Percentiles rank a stretch among this genome's conserved stretches.
These are phyloP conservation scores for Eucalyptus erythrocorys DNA, from an alignment of 345 rosid species.

Conservation along the genomic window DNA sequence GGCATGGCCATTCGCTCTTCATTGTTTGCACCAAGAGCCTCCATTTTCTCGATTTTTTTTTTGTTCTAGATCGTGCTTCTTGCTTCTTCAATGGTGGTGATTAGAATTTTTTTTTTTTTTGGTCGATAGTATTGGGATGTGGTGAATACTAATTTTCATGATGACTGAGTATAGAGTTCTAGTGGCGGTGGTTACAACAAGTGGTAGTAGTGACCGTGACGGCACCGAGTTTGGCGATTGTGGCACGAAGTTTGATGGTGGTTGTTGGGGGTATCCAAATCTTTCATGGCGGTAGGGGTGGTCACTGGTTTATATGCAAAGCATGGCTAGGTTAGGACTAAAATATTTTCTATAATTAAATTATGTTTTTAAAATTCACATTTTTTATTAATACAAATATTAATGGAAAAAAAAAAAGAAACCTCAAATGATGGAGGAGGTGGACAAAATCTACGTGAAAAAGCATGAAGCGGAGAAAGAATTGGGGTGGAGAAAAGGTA, in stretches of 20 bases:
- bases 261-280: background rate
- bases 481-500: background rate
- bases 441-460: background rate
- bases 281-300: background rate
- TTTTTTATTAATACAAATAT: background rate
- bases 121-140: background rate
- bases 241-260: background rate
- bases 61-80: background rate
- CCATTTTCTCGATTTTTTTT: background rate
- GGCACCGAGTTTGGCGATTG: background rate
- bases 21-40: background rate
- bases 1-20: background rate
- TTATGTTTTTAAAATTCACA: background rate
- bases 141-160: background rate
- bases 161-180: background rate
- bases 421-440: background rate
- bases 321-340: fast-evolving
- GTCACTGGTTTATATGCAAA: background rate
- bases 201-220: background rate
- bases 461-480: background rate
- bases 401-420: background rate
- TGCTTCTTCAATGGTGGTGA: background rate
- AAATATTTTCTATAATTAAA: background rate
- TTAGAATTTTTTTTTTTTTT: background rate
- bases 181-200: background rate